These are phyloP conservation scores for Saccharomycopsis synnaedendra DNA, from an alignment of 805 yeast species.

Conservation along the genomic window DNA sequence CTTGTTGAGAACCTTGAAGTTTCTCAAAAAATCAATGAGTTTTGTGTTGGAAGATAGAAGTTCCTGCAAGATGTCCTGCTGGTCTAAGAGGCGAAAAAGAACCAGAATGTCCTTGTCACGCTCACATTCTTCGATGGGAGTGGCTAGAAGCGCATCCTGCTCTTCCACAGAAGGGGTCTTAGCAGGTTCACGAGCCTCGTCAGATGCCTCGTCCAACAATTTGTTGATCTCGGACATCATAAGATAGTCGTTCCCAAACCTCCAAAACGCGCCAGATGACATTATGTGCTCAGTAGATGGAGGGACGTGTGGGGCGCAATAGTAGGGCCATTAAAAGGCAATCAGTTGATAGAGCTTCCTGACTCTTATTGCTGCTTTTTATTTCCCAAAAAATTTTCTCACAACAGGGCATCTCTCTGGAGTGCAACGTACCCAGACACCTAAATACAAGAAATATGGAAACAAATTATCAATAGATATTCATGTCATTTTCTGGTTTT, in stretches of 20 bases:
- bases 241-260: conserved; percentile 45
- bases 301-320: neutral
- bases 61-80: conserved; percentile 65
- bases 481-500: too few relatives aligned
- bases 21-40: conserved; percentile 67
- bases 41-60: conserved; percentile 61
- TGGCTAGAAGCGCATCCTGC: conserved; percentile 29
- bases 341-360: neutral
- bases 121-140: conserved; percentile 20
- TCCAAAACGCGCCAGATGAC: conserved; percentile 45
- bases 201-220: conserved; percentile 24
- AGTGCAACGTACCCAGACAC: too few relatives aligned
- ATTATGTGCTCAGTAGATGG: neutral
- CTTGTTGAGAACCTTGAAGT: conserved; percentile 55
- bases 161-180: conserved; percentile 24
- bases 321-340: neutral
- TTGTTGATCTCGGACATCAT: conserved; percentile 44
- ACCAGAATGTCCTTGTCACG: conserved; percentile 18
- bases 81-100: conserved; percentile 56
- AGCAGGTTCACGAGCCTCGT: conserved; percentile 22
- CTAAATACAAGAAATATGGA: too few relatives aligned
- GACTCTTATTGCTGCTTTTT: neutral
- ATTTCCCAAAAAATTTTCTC: too few relatives aligned
- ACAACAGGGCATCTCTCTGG: too few relatives aligned
- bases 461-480: too few relatives aligned